Evolutionary conservation across 2,329 filamentous ascomycete species (phyloP).

Genomic region (Sclerotinia glacialis): DNA sequence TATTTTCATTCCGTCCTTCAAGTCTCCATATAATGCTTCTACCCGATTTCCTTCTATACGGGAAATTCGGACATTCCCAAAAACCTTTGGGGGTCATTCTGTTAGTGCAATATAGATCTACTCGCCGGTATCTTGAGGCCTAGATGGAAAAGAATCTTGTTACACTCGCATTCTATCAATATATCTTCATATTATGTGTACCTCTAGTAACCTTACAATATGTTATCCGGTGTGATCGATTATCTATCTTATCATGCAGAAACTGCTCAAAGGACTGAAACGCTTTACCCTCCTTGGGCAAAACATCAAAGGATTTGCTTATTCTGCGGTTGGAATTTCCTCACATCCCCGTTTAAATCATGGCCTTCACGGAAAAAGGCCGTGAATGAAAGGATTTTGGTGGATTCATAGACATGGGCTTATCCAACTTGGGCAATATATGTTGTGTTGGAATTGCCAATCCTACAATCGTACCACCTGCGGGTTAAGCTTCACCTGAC

Average conservation of each 20-base stretch:
- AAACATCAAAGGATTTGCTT: not conserved
- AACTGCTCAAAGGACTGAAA: not conserved
- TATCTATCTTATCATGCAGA: too few species aligned
- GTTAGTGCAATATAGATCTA: not conserved
- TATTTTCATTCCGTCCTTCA: slow-evolving; percentile 1
- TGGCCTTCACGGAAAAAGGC: not conserved
- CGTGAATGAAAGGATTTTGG: not conserved
- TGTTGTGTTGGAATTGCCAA: not conserved
- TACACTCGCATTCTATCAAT: not conserved
- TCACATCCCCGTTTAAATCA: not conserved
- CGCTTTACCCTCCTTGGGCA: not conserved
- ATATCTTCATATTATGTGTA: not conserved
- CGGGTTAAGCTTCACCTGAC: not conserved
- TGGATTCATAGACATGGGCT: not conserved
- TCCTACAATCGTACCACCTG: slow-evolving; percentile 5
- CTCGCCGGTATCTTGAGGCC: not conserved
- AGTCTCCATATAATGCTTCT: slow-evolving; percentile 13
- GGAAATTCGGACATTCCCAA: not conserved
- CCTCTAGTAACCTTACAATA: not conserved
- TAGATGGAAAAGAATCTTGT: too few species aligned
- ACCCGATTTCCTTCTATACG: not conserved
- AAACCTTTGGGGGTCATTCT: not conserved
- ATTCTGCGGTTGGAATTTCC: not conserved
- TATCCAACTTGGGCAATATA: not conserved
- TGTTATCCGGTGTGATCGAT: not conserved